Conservation (phyloP, 2,329 filamentous ascomycete species). For the Aspergillus brasiliensis region DNA sequence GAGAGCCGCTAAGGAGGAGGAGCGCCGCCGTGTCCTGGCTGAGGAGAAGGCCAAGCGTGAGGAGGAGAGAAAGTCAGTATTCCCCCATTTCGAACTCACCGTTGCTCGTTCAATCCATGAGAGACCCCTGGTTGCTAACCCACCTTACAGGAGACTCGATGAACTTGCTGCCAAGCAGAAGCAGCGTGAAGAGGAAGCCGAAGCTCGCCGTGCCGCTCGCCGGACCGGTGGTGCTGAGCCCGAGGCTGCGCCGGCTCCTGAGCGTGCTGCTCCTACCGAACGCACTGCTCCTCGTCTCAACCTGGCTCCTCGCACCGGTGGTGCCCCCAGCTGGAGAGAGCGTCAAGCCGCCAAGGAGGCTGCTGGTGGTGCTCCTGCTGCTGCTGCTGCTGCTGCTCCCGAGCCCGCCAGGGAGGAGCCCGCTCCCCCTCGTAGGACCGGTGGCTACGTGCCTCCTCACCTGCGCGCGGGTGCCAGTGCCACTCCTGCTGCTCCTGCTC, state of each 20-base stretch:
- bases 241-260: slow-evolving; percentile 32
- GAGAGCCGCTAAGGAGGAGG: slow-evolving; percentile 75
- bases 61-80: slow-evolving; percentile 59
- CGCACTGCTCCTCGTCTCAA: slow-evolving; percentile 57
- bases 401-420: slow-evolving; percentile 29
- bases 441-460: slow-evolving; percentile 45
- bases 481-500: slow-evolving; percentile 30
- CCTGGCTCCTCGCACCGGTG: slow-evolving; percentile 53
- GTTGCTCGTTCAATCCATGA: background rate
- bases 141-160: slow-evolving; percentile 58
- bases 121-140: slow-evolving; percentile 35
- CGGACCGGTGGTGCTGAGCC: slow-evolving; percentile 54
- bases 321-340: slow-evolving; percentile 60
- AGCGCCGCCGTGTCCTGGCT: slow-evolving; percentile 70
- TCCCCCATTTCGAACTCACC: slow-evolving; percentile 1
- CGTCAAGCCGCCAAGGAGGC: slow-evolving; percentile 56
- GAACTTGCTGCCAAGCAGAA: slow-evolving; percentile 68
- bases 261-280: slow-evolving; percentile 55
- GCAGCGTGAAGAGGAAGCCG: slow-evolving; percentile 84
- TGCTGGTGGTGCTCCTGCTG: slow-evolving; percentile 25
- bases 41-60: slow-evolving; percentile 68
- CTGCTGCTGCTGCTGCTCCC: slow-evolving; percentile 25
- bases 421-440: slow-evolving; percentile 30
- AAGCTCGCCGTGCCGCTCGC: slow-evolving; percentile 70
- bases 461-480: slow-evolving; percentile 37